Conservation (phyloP, 2,329 filamentous ascomycete genomes). For the Fusarium mangiferae region DNA sequence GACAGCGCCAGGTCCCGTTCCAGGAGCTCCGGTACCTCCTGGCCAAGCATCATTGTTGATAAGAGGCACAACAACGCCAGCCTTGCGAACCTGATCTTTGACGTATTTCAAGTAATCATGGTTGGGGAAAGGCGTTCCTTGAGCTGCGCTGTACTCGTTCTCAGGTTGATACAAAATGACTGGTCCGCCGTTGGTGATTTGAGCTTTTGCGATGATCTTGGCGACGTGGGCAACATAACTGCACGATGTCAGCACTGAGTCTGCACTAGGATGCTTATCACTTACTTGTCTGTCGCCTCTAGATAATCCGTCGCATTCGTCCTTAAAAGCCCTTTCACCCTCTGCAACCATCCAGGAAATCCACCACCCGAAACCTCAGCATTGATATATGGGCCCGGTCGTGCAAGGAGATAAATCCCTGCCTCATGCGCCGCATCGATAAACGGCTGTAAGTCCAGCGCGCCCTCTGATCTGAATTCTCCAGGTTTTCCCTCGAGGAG, state of each 20-base stretch:
- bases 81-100: constrained; percentile 72
- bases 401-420: constrained; percentile 80
- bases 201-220: constrained; percentile 74
- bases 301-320: constrained; percentile 71
- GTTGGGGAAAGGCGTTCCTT: constrained; percentile 68
- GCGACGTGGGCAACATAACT: constrained; percentile 67
- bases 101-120: constrained; percentile 76
- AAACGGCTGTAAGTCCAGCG: constrained; percentile 79
- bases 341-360: constrained; percentile 82
- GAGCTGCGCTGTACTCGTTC: constrained; percentile 76
- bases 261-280: rapidly evolving
- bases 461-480: constrained; percentile 74
- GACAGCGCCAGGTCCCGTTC: constrained; percentile 61
- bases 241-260: not conserved
- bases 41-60: constrained; percentile 78
- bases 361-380: constrained; percentile 81
- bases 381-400: constrained; percentile 81
- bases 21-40: constrained; percentile 71
- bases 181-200: constrained; percentile 85
- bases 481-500: constrained; percentile 79
- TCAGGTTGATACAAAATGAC: constrained; percentile 84
- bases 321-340: constrained; percentile 71
- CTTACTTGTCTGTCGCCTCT: constrained; percentile 72
- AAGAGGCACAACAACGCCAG: constrained; percentile 78
- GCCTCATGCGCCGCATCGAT: constrained; percentile 78